Percentiles rank a stretch among this genome's conserved stretches.
Conservation (phyloP, 441 rosid genomes). For the Geranium incanum region DNA sequence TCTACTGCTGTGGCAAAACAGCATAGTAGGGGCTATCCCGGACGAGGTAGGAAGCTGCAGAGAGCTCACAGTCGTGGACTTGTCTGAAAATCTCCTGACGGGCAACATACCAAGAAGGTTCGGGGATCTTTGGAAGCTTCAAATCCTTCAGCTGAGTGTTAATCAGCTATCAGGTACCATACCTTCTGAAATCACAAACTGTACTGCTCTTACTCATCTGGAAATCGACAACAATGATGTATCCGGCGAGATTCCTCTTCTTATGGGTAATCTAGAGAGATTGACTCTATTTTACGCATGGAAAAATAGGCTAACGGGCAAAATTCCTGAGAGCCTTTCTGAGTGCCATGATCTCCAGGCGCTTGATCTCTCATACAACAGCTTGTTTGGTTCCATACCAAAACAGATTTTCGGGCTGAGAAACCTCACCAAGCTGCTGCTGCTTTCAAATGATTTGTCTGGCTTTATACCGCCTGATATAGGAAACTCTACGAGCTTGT, state of each 20-base stretch:
- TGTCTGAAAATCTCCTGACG: constrained; percentile 22
- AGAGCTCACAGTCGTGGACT: constrained; percentile 20
- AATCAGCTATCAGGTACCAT: constrained; percentile 22
- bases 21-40: constrained; percentile 20
- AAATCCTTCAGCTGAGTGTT: constrained; percentile 24
- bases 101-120: constrained; percentile 20
- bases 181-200: constrained; percentile 21
- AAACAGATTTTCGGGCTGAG: constrained; percentile 20
- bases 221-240: constrained; percentile 23
- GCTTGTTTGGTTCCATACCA: constrained; percentile 16
- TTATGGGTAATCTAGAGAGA: constrained; percentile 19
- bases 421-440: constrained; percentile 23
- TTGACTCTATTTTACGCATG: constrained; percentile 22
- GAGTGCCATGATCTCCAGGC: constrained; percentile 19
- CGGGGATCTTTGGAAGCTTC: constrained; percentile 20
- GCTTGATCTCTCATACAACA: constrained; percentile 24
- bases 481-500: constrained; percentile 15
- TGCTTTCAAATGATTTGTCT: constrained; percentile 21
- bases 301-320: constrained; percentile 22
- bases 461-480: constrained; percentile 20
- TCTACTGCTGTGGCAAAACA: constrained; percentile 25
- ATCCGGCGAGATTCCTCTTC: constrained; percentile 18
- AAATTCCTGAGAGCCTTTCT: constrained; percentile 17
- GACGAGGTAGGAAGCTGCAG: constrained; percentile 24
- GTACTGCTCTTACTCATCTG: constrained; percentile 21